Percentiles rank a stretch among this genome's conserved stretches.
Conservation (phyloP, 257 asterid genomes). For the Ocimum tenuiflorum region DNA sequence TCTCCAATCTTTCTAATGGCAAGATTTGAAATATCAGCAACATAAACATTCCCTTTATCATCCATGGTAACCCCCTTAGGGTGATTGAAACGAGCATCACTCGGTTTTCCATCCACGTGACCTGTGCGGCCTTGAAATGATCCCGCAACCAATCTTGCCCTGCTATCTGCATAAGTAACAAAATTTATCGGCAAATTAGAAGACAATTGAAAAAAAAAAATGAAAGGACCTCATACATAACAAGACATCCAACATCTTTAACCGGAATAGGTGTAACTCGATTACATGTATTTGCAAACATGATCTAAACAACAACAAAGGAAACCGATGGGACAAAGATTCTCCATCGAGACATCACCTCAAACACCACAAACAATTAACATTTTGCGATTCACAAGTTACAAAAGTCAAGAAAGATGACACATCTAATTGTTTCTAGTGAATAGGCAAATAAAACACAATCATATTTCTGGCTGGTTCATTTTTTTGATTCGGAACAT, state of each 20-base stretch:
- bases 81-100: conserved; percentile 81
- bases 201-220: neutral
- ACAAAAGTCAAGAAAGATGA: neutral
- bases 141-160: conserved; percentile 95
- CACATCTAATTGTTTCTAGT: neutral
- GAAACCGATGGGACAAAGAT: neutral
- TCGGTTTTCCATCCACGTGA: conserved; percentile 96
- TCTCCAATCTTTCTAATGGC: conserved; percentile 98
- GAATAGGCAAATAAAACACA: neutral
- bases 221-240: neutral
- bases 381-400: conserved; percentile 1
- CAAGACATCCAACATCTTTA: neutral
- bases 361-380: neutral
- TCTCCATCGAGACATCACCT: neutral
- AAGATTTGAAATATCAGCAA: conserved; percentile 81
- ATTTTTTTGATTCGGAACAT: neutral
- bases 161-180: conserved; percentile 52
- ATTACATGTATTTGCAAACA: neutral
- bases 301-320: neutral
- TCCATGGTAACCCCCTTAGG: conserved; percentile 92
- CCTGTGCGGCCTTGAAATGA: conserved; percentile 92
- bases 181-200: conserved; percentile 3
- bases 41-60: conserved; percentile 91
- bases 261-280: neutral
- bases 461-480: neutral